Evolutionary conservation across 495 filamentous ascomycete species (phyloP).

Genomic region (Penicillium ucsense): DNA sequence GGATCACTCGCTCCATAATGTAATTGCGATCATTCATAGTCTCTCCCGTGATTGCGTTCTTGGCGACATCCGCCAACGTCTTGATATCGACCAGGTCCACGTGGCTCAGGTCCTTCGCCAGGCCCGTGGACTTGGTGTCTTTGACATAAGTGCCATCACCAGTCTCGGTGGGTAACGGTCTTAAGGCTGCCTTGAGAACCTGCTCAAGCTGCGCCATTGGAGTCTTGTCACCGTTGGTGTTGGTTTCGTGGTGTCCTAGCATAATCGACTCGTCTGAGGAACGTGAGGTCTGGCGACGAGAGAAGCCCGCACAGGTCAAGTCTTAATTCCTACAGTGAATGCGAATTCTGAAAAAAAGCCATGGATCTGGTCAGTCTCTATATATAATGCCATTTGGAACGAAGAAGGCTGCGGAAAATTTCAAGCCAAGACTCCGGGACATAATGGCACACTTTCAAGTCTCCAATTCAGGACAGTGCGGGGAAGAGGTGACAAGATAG

Average conservation of each 20-base stretch:
- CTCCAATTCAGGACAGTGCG: too few relatives aligned
- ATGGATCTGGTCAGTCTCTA: too few relatives aligned
- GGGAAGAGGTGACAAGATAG: too few relatives aligned
- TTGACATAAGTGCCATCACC: constrained; percentile 49
- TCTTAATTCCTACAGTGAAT: not conserved
- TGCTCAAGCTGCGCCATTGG: constrained; percentile 44
- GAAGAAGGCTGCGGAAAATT: too few relatives aligned
- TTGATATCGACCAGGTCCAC: constrained; percentile 32
- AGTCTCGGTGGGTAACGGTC: constrained; percentile 53
- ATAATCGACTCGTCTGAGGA: constrained; percentile 9
- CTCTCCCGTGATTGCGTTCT: constrained; percentile 66
- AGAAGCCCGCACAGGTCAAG: not conserved
- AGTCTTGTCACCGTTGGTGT: constrained; percentile 16
- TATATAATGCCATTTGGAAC: too few relatives aligned
- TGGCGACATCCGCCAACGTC: constrained; percentile 38
- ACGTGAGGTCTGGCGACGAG: not conserved
- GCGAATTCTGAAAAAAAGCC: constrained; percentile 9
- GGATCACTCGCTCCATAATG: constrained; percentile 46
- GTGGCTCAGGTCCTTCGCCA: constrained; percentile 30
- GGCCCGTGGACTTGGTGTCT: constrained; percentile 20
- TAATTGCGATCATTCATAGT: constrained; percentile 76
- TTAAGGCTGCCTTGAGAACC: constrained; percentile 45
- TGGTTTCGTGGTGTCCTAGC: constrained; percentile 9
- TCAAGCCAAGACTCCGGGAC: too few relatives aligned
- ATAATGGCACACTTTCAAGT: too few relatives aligned